A percentile compares a stretch with the other conserved stretches of the same genome.
phyloP scores from a whole-genome alignment of 1,139 yeast species.

The Blastobotrys capitulatus region DNA sequence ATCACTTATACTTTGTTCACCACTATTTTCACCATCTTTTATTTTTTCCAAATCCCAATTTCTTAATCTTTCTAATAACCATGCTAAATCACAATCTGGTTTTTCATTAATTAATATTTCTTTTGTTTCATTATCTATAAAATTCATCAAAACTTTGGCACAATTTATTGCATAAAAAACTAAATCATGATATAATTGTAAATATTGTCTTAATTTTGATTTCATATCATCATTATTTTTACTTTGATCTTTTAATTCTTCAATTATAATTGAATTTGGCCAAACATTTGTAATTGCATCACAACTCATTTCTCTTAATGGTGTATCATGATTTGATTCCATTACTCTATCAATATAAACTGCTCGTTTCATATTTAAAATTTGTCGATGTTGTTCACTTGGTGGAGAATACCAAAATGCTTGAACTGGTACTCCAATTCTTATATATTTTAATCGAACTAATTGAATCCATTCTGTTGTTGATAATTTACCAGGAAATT shows the following conservation, averaged over 20 bases:
- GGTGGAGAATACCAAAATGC: conserved; percentile 9
- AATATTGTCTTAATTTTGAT: background rate
- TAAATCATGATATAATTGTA: conserved; percentile 2
- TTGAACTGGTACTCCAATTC: conserved; percentile 7
- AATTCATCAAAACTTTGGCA: conserved; percentile 8
- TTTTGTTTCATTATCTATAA: conserved; percentile 6
- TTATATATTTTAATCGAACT: conserved; percentile 3
- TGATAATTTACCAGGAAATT: conserved; percentile 5
- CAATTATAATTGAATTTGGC: background rate
- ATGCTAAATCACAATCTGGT: conserved; percentile 5
- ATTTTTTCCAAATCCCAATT: background rate
- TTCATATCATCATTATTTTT: background rate
- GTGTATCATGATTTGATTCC: background rate
- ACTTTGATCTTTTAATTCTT: background rate
- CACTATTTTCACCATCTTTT: background rate
- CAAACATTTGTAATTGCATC: background rate
- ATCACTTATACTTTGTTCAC: background rate
- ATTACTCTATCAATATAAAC: background rate
- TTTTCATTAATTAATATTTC: conserved; percentile 6
- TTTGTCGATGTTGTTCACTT: conserved; percentile 1
- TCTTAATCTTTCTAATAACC: conserved; percentile 5
- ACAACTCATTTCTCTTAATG: background rate
- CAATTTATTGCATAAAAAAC: conserved; percentile 5
- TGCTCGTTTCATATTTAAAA: background rate
- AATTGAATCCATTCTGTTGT: conserved; percentile 7